Evolutionary conservation across 1,284 basidiomycete genomes (phyloP).

Genomic region (Rhizoctonia solani): DNA sequence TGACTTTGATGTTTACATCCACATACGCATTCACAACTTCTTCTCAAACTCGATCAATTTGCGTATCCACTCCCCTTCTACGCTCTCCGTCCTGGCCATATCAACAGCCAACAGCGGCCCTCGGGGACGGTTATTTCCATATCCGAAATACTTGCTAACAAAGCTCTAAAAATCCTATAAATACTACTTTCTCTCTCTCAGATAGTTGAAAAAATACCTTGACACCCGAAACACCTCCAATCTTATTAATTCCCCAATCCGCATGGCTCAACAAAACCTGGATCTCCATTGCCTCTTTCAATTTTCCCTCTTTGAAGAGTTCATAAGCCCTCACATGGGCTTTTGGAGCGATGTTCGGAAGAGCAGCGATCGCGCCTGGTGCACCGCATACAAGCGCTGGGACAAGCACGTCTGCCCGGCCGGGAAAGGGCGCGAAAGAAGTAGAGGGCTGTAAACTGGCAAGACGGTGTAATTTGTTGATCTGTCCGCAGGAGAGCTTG

Average conservation of each 20-base stretch:
- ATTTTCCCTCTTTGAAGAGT: conserved; percentile 60
- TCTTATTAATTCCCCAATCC: conserved; percentile 71
- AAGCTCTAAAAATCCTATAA: conserved; percentile 46
- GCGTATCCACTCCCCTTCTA: conserved; percentile 53
- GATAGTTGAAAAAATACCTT: conserved; percentile 50
- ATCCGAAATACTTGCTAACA: conserved; percentile 68
- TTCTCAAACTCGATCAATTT: conserved; percentile 69
- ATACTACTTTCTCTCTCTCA: neutral
- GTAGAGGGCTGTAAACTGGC: conserved; percentile 57
- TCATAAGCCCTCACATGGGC: conserved; percentile 66
- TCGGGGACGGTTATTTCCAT: conserved; percentile 62
- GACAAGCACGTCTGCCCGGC: conserved; percentile 66
- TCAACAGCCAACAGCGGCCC: conserved; percentile 59
- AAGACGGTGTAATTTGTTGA: conserved; percentile 82
- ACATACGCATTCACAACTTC: conserved; percentile 50
- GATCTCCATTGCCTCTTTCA: conserved; percentile 67
- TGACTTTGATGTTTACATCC: too few relatives aligned
- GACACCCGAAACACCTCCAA: conserved; percentile 70
- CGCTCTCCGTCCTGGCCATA: conserved; percentile 47
- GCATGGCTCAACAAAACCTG: conserved; percentile 72
- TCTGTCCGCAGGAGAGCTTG: conserved; percentile 83
- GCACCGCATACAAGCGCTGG: conserved; percentile 70
- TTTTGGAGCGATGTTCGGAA: conserved; percentile 79
- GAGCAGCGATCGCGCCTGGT: conserved; percentile 72
- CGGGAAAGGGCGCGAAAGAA: conserved; percentile 66